Conservation (phyloP, 2,329 filamentous ascomycete genomes). For the Diplodia scrobiculata region DNA sequence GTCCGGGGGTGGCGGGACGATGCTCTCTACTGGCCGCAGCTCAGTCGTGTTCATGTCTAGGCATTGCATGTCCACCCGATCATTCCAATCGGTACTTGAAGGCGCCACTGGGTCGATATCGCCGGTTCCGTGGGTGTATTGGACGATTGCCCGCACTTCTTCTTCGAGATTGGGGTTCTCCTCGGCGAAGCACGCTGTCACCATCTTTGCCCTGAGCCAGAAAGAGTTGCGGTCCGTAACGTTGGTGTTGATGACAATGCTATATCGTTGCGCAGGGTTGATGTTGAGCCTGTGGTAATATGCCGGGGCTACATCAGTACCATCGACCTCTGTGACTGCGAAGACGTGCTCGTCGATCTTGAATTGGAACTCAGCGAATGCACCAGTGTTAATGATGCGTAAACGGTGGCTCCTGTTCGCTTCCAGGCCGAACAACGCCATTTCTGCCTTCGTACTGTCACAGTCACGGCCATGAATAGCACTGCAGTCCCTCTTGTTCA, state of each 20-base stretch:
- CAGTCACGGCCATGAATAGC: slow-evolving; percentile 44
- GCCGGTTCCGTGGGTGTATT: slow-evolving; percentile 42
- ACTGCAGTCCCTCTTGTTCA: slow-evolving; percentile 44
- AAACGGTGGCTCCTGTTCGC: slow-evolving; percentile 67
- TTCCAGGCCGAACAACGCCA: slow-evolving; percentile 42
- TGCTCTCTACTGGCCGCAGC: slow-evolving; percentile 50
- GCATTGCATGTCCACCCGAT: slow-evolving; percentile 54
- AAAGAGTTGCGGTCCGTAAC: slow-evolving; percentile 37
- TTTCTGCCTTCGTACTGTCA: slow-evolving; percentile 37
- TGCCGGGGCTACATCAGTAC: slow-evolving; percentile 61
- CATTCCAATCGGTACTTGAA: slow-evolving; percentile 55
- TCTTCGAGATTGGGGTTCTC: slow-evolving; percentile 51
- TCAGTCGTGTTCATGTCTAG: slow-evolving; percentile 54
- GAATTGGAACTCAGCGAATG: slow-evolving; percentile 61
- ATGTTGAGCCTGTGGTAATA: slow-evolving; percentile 62
- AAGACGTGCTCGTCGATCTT: slow-evolving; percentile 66
- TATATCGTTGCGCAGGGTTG: slow-evolving; percentile 70
- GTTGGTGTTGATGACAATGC: slow-evolving; percentile 62
- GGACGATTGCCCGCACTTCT: slow-evolving; percentile 55
- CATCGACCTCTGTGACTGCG: slow-evolving; percentile 67
- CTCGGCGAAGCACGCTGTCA: slow-evolving; percentile 62
- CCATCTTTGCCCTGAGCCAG: slow-evolving; percentile 61
- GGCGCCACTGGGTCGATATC: slow-evolving; percentile 32
- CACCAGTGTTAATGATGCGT: slow-evolving; percentile 71
- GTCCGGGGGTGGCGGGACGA: slow-evolving; percentile 52